Evolutionary conservation across 106 monocot genomes (phyloP).

Genomic region (Triglochin maritima): DNA sequence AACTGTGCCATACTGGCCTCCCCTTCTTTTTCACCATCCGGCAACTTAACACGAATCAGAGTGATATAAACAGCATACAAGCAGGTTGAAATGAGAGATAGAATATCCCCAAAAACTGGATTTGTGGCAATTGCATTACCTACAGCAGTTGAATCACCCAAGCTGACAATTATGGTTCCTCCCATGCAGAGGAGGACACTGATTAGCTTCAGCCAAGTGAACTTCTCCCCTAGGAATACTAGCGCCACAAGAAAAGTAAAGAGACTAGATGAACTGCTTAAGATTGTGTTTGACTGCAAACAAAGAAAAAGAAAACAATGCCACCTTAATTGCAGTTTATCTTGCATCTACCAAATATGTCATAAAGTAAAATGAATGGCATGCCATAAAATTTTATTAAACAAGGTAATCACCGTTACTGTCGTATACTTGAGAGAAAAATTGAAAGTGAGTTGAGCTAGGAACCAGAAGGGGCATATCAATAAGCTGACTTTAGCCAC

Average conservation of each 20-base stretch:
- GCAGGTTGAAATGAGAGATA: conserved; percentile 65
- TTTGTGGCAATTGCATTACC: conserved; percentile 49
- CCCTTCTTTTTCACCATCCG: conserved; percentile 68
- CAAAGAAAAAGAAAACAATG: conserved; percentile 9
- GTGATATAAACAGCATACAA: conserved; percentile 88
- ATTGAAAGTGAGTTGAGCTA: conserved; percentile 91
- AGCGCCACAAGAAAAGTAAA: conserved; percentile 85
- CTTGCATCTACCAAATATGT: neutral
- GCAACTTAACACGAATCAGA: conserved; percentile 69
- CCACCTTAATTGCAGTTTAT: neutral
- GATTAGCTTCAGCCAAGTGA: conserved; percentile 78
- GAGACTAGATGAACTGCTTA: conserved; percentile 91
- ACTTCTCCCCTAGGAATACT: conserved; percentile 64
- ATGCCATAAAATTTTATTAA: neutral
- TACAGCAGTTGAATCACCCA: conserved; percentile 48
- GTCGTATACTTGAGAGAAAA: conserved; percentile 87
- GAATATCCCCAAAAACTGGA: conserved; percentile 68
- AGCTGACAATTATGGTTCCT: conserved; percentile 74
- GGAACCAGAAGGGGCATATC: conserved; percentile 94
- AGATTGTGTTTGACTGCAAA: conserved; percentile 84
- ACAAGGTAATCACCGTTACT: conserved; percentile 54
- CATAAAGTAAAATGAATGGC: neutral
- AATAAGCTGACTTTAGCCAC: conserved; percentile 75
- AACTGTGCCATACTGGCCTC: conserved; percentile 80
- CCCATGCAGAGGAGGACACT: conserved; percentile 94